Conservation (phyloP, 495 filamentous ascomycete genomes). For the Hypomontagnella monticulosa region DNA sequence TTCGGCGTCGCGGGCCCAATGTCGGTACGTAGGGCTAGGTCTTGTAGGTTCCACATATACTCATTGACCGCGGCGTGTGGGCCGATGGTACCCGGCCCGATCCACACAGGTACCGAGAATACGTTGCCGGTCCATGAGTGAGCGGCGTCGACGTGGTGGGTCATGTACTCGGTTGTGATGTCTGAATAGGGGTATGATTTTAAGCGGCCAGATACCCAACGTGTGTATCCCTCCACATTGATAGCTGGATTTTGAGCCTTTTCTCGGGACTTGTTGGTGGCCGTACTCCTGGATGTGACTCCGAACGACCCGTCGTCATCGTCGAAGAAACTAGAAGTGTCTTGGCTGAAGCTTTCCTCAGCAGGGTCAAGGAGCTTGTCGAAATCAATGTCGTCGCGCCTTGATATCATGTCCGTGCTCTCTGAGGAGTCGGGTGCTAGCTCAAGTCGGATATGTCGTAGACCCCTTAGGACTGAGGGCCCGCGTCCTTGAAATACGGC, state of each 20-base stretch:
- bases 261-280: neutral
- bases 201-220: slow-evolving; percentile 40
- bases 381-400: slow-evolving; percentile 38
- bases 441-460: slow-evolving; percentile 56
- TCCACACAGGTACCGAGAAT: slow-evolving; percentile 50
- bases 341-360: slow-evolving; percentile 41
- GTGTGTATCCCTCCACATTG: slow-evolving; percentile 14
- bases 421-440: slow-evolving; percentile 49
- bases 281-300: slow-evolving; percentile 6
- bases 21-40: slow-evolving; percentile 37
- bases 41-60: slow-evolving; percentile 51
- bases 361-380: slow-evolving; percentile 43
- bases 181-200: slow-evolving; percentile 43
- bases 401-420: slow-evolving; percentile 25
- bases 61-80: slow-evolving; percentile 46
- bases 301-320: slow-evolving; percentile 30
- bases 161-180: slow-evolving; percentile 34
- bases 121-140: slow-evolving; percentile 39
- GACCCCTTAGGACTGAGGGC: slow-evolving; percentile 46
- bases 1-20: slow-evolving; percentile 51
- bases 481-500: slow-evolving; percentile 19
- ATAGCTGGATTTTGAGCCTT: neutral
- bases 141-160: slow-evolving; percentile 25
- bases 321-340: slow-evolving; percentile 42
- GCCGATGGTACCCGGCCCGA: slow-evolving; percentile 42